Conservation (phyloP, 176 grass and related monocot species). For the Puya raimondii region DNA sequence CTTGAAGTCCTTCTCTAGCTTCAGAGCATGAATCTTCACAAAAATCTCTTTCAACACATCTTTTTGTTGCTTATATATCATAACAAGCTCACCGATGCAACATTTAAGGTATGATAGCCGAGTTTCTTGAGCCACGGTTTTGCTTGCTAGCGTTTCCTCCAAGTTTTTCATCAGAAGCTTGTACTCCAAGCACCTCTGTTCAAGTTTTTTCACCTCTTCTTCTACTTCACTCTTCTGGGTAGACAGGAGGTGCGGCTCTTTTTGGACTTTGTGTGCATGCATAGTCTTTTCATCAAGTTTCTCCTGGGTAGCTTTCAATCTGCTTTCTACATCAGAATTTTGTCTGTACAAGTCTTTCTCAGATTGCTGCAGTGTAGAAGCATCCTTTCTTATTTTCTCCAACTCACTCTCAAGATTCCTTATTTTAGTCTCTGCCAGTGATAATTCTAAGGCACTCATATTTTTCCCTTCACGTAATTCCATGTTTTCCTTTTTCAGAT, state of each 20-base stretch:
- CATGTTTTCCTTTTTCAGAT: slow-evolving; percentile 29
- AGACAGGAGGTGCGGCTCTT: slow-evolving; percentile 26
- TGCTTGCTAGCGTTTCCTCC: slow-evolving; percentile 37
- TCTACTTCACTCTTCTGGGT: slow-evolving; percentile 40
- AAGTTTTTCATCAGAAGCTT: slow-evolving; percentile 30
- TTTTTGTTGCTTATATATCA: slow-evolving; percentile 32
- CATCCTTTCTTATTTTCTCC: slow-evolving; percentile 25
- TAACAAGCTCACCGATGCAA: slow-evolving; percentile 20
- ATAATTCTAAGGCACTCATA: slow-evolving; percentile 25
- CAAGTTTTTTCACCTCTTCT: slow-evolving; percentile 42
- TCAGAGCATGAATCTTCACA: slow-evolving; percentile 23
- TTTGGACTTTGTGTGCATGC: slow-evolving; percentile 27
- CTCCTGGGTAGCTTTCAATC: slow-evolving; percentile 29
- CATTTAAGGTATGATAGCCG: slow-evolving; percentile 22
- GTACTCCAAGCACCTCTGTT: slow-evolving; percentile 27
- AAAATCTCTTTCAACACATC: slow-evolving; percentile 32
- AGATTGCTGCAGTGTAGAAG: slow-evolving; percentile 28
- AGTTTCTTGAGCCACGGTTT: slow-evolving; percentile 38
- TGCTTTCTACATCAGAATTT: slow-evolving; percentile 29
- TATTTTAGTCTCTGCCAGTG: slow-evolving; percentile 16
- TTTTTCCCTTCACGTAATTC: slow-evolving; percentile 28
- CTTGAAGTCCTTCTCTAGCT: slow-evolving; percentile 15
- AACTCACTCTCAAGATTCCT: slow-evolving; percentile 32
- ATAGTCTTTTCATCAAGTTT: slow-evolving; percentile 33
- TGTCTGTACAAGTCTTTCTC: slow-evolving; percentile 25